Conservation (phyloP, 2,329 filamentous ascomycete genomes). For the Sporothrix phasma region DNA sequence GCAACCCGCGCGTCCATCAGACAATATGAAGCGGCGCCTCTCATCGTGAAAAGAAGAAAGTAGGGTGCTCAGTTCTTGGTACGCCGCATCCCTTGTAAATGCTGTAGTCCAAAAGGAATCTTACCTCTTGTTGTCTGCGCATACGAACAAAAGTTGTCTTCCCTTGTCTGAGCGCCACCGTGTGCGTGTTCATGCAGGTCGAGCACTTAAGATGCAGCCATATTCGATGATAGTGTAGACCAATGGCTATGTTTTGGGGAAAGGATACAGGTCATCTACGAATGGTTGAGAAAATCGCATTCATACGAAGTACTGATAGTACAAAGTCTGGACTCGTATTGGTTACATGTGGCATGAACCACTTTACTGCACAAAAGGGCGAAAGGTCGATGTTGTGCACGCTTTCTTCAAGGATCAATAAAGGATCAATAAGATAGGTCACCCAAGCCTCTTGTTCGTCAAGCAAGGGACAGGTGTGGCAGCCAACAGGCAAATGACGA, state of each 20-base stretch:
- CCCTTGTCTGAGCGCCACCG: not conserved
- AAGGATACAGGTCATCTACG: too few species aligned
- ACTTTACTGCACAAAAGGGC: not conserved
- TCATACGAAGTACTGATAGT: not conserved
- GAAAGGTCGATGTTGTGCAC: not conserved
- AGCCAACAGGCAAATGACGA: not conserved
- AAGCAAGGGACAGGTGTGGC: not conserved
- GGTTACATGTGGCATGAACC: not conserved
- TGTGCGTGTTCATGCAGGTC: too few species aligned
- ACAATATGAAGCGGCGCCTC: not conserved
- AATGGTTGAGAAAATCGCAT: too few species aligned
- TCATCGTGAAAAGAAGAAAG: not conserved
- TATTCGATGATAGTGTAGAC: too few species aligned
- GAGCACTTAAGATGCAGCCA: too few species aligned
- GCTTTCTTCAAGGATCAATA: not conserved
- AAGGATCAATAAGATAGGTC: not conserved
- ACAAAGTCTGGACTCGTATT: not conserved
- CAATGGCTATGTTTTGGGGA: too few species aligned
- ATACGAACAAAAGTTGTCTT: not conserved
- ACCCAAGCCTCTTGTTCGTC: not conserved
- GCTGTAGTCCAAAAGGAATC: too few species aligned
- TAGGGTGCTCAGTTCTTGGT: not conserved
- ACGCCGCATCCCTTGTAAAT: not conserved
- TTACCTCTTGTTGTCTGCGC: not conserved
- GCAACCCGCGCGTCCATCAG: not conserved